Evolutionary conservation across 345 rosid genomes (phyloP), one percentile per base, ranked within the genome.

Genomic region (Geranium brycei): DNA sequence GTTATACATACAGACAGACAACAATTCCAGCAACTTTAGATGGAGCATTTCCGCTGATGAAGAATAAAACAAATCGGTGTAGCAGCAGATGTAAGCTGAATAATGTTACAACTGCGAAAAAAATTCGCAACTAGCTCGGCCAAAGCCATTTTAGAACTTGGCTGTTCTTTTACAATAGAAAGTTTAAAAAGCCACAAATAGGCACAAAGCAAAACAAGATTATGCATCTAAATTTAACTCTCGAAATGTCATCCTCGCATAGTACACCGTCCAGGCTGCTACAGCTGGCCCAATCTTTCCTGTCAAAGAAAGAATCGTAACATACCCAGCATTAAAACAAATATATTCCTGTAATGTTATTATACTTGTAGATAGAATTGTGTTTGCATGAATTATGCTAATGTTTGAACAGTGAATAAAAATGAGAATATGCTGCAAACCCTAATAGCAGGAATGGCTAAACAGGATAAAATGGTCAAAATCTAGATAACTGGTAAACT

Each of bases 271-370:
- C 7, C 41, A 47, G 17, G 41, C 51, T 53, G 80, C 77, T 84
- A 91, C 61, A 69, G 80, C 67, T 86, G 95, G 35, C 95, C 95
- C 68, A 91, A 77, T 65, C 76, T 86, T 70, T 91, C 97, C 95
- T 91, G 89, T 78, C 62, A 62, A 66, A 64, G 64, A 70, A 69
- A 47, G 28, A 75, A 64, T 58, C 63, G 62, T 72, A 62, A 53
- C 17, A 58, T 28, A 41, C 19, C 16, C 72, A 40, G 64, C 62
- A 66, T 72, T 65, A 64, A 19, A 30, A 63, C 47, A 72, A 61
- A 35, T 35, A 35, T 35, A 35, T 35, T 59, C 63, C 58, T 35
- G 41, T 17, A 38, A 31, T 35, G 62, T 56, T 38, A 57, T 40
- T 57, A 16, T 31, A 28, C 28, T 13, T 16, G 57, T 32, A 53